Evolutionary conservation across 2,329 filamentous ascomycete genomes (phyloP).

Genomic region (Davidsoniella australis): DNA sequence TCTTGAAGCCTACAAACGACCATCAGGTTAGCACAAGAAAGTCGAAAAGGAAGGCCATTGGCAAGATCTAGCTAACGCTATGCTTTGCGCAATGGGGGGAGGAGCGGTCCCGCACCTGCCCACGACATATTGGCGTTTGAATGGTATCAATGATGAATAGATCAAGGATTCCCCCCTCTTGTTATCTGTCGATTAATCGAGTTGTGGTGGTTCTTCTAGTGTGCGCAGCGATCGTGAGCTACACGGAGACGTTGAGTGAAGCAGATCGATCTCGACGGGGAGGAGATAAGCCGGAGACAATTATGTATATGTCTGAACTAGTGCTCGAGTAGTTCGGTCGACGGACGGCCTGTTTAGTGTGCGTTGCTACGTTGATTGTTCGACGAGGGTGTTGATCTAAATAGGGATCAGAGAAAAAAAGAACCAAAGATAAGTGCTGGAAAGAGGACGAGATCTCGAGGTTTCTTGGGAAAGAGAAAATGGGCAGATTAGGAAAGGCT

Average conservation of each 20-base stretch:
- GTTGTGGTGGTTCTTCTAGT: neutral
- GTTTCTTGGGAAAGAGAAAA: neutral
- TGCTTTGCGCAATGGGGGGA: neutral
- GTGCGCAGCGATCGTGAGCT: too few species aligned
- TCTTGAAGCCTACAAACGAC: slow-evolving; percentile 31
- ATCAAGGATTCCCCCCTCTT: too few species aligned
- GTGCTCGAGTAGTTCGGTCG: neutral
- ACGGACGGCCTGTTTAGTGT: neutral
- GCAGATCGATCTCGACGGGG: too few species aligned
- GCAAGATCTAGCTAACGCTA: too few species aligned
- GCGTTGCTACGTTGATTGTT: too few species aligned
- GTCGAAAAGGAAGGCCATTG: too few species aligned
- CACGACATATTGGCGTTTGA: slow-evolving; percentile 41
- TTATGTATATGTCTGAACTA: too few species aligned
- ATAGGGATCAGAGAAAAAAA: neutral
- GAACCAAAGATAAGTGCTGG: neutral
- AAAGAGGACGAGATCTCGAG: neutral
- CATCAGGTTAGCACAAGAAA: too few species aligned
- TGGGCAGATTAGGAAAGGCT: neutral
- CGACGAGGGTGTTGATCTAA: neutral
- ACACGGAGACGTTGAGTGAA: too few species aligned
- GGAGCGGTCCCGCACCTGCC: slow-evolving; percentile 35
- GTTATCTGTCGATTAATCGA: too few species aligned
- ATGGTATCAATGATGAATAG: neutral
- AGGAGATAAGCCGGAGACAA: too few species aligned